Evolutionary conservation across 140 eudicot genomes (phyloP).

Genomic region (Erigeron philadelphicus): DNA sequence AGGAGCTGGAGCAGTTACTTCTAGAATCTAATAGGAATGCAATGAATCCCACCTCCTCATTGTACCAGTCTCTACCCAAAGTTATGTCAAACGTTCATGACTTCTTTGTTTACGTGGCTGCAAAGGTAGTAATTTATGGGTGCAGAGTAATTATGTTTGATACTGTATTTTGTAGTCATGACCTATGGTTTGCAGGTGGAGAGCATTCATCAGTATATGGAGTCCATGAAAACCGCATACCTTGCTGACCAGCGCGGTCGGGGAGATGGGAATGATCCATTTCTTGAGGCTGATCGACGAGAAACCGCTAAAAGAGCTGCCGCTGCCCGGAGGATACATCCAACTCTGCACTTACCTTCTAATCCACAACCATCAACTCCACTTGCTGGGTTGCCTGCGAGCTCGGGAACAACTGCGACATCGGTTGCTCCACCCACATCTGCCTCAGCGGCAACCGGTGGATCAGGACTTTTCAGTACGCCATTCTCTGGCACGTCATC

Average conservation of each 20-base stretch:
- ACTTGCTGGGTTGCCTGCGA: slow-evolving; percentile 47
- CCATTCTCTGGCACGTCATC: slow-evolving; percentile 57
- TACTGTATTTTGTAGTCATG: slow-evolving; percentile 9
- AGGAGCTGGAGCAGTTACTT: slow-evolving; percentile 86
- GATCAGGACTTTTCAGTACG: slow-evolving; percentile 51
- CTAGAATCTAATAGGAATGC: slow-evolving; percentile 57
- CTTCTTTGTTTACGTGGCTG: slow-evolving; percentile 93
- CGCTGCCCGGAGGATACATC: slow-evolving; percentile 88
- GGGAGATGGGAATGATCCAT: slow-evolving; percentile 79
- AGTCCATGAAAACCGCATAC: slow-evolving; percentile 93
- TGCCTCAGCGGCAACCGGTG: slow-evolving; percentile 43
- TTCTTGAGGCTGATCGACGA: slow-evolving; percentile 92
- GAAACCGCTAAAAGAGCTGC: slow-evolving; percentile 91
- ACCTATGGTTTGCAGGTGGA: slow-evolving; percentile 63
- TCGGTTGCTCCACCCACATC: slow-evolving; percentile 51
- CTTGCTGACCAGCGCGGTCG: slow-evolving; percentile 87
- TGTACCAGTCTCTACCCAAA: slow-evolving; percentile 90
- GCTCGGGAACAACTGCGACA: slow-evolving; percentile 52
- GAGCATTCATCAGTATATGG: slow-evolving; percentile 93
- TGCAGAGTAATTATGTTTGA: neutral
- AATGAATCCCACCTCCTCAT: slow-evolving; percentile 43
- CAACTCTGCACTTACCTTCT: slow-evolving; percentile 78
- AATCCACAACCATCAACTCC: slow-evolving; percentile 69
- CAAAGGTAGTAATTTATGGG: slow-evolving; percentile 50
- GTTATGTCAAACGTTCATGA: slow-evolving; percentile 87